These are phyloP conservation scores for Candida tetrigidarum DNA, from an alignment of 1,139 yeast species.

Conservation along the genomic window DNA sequence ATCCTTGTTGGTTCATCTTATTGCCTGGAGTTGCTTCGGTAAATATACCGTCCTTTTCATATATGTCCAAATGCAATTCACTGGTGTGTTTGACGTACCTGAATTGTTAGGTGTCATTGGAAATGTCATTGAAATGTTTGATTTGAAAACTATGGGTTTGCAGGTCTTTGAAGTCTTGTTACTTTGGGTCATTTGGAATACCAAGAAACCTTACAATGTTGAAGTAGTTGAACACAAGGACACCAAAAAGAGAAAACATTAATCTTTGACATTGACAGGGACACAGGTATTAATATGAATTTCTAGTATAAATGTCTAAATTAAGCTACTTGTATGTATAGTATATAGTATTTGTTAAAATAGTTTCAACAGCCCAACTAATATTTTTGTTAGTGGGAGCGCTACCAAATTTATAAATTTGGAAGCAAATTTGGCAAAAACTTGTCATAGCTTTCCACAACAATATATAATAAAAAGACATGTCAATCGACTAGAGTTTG, in stretches of 20 bases:
- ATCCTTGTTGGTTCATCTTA: conserved; percentile 15
- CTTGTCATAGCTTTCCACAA: too few relatives aligned
- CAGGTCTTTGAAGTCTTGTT: conserved; percentile 16
- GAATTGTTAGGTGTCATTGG: conserved; percentile 17
- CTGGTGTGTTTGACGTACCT: conserved; percentile 18
- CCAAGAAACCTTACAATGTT: conserved; percentile 8
- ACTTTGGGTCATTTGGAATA: conserved; percentile 17
- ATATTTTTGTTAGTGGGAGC: too few relatives aligned
- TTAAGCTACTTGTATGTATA: too few relatives aligned
- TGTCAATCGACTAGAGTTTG: too few relatives aligned
- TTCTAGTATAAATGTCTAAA: too few relatives aligned
- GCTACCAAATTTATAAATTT: too few relatives aligned
- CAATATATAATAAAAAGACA: too few relatives aligned
- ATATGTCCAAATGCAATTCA: conserved; percentile 8
- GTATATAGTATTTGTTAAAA: too few relatives aligned
- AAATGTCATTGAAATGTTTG: conserved; percentile 13
- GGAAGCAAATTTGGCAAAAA: too few relatives aligned
- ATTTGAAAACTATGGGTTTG: conserved; percentile 11
- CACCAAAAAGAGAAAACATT: conserved; percentile 1
- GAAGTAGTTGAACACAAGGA: conserved; percentile 1
- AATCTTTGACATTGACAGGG: too few relatives aligned
- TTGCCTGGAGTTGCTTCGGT: conserved; percentile 16
- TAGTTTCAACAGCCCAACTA: too few relatives aligned
- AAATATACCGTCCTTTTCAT: conserved; percentile 7
- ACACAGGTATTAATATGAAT: too few relatives aligned